phyloP scores from a whole-genome alignment of 768 basidiomycete genomes.

The Suillus hirtellus region DNA sequence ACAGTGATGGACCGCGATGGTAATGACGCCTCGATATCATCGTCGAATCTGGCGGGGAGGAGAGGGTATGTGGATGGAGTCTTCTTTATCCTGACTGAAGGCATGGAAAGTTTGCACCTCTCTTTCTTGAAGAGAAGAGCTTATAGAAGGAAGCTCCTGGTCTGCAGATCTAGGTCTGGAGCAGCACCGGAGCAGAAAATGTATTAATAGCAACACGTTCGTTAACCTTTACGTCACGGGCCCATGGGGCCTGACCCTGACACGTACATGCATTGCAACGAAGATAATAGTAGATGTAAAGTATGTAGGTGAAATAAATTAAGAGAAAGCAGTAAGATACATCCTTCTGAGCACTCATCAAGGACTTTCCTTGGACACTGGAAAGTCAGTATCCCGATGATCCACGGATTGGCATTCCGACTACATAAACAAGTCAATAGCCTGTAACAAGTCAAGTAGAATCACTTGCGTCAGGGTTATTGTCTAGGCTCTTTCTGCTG shows the following conservation, averaged over 20 bases:
- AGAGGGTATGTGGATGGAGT: neutral
- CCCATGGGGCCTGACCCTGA: neutral
- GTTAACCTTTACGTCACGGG: neutral
- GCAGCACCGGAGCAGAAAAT: neutral
- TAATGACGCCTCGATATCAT: neutral
- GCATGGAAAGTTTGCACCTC: slow-evolving; percentile 33
- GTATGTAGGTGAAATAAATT: neutral
- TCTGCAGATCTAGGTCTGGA: neutral
- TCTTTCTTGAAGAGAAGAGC: neutral
- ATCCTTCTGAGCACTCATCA: neutral
- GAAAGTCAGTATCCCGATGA: neutral
- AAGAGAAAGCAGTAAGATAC: neutral
- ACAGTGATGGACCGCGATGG: neutral
- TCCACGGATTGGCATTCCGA: neutral
- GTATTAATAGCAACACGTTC: neutral
- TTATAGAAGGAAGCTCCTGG: neutral
- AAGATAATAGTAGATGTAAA: neutral
- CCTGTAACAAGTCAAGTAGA: neutral
- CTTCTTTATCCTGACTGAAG: slow-evolving; percentile 48
- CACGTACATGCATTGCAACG: neutral
- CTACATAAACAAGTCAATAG: neutral
- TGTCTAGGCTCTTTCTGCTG: slow-evolving; percentile 17
- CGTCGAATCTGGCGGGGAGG: slow-evolving; percentile 3
- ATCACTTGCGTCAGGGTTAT: slow-evolving; percentile 18
- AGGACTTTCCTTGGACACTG: neutral